Evolutionary conservation across 257 asterid species (phyloP).

Genomic region (Fraxinus pennsylvanica): DNA sequence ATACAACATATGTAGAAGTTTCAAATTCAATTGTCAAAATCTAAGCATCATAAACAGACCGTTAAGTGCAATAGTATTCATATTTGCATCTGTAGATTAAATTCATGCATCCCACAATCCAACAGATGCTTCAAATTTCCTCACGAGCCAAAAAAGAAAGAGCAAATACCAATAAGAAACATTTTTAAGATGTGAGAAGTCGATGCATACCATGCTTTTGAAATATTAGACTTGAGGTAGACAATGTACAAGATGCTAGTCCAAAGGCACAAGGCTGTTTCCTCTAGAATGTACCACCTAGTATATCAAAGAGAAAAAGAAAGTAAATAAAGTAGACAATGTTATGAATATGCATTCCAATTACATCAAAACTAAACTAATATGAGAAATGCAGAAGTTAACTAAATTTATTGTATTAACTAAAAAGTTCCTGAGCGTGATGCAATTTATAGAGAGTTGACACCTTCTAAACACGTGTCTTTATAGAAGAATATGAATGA

Average conservation of each 20-base stretch:
- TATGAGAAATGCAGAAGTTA: conserved; percentile 14
- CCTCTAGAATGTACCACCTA: conserved; percentile 97
- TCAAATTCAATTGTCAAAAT: conserved; percentile 16
- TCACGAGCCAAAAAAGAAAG: not conserved
- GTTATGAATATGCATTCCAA: conserved; percentile 10
- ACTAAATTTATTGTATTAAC: not conserved
- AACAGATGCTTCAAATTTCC: not conserved
- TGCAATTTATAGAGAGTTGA: too few species aligned
- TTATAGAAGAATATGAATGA: not conserved
- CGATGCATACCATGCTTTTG: conserved; percentile 77
- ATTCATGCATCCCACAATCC: conserved; percentile 11
- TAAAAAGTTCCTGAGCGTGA: not conserved
- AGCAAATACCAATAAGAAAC: conserved; percentile 9
- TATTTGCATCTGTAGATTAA: conserved; percentile 9
- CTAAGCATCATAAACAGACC: conserved; percentile 4
- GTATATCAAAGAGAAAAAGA: conserved; percentile 18
- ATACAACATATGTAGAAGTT: conserved; percentile 8
- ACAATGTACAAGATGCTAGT: conserved; percentile 70
- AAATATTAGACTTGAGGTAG: conserved; percentile 64
- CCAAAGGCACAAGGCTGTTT: conserved; percentile 85
- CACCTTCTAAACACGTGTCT: not conserved
- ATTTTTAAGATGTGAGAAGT: not conserved
- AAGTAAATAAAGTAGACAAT: conserved; percentile 18
- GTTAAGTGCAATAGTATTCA: conserved; percentile 9
- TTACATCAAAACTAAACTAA: conserved; percentile 12